phyloP scores from a whole-genome alignment of 129 eudicot species.

The Silybum marianum region DNA sequence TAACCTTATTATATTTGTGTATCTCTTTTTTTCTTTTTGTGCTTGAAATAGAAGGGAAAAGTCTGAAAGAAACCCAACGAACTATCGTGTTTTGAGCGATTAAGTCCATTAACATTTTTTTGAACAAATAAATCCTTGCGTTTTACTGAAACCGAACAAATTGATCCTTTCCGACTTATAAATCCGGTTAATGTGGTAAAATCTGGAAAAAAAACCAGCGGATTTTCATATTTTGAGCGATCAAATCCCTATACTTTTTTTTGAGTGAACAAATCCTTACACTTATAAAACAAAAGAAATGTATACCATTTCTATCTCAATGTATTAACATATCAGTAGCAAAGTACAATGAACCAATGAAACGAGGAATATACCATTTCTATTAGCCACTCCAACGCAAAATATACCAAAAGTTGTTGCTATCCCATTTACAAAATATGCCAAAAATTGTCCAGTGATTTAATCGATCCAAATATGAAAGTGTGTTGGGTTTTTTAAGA shows the following conservation, averaged over 20 bases:
- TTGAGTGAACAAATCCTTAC: too few species aligned
- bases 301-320: background rate
- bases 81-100: background rate
- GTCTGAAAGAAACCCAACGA: background rate
- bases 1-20: slow-evolving; percentile 8
- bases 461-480: background rate
- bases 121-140: background rate
- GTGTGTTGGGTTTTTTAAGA: background rate
- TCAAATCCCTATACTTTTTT: background rate
- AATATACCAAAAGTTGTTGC: background rate
- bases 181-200: background rate
- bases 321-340: background rate
- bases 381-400: too few species aligned
- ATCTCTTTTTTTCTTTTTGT: background rate
- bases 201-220: background rate
- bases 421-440: background rate
- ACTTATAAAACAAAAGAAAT: background rate
- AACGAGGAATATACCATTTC: background rate
- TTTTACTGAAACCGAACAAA: background rate
- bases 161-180: background rate
- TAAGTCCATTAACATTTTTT: background rate
- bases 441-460: background rate
- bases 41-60: background rate
- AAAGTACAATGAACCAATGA: background rate
- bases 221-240: background rate